Percentiles rank a stretch among this genome's conserved stretches.
phyloP scores from a whole-genome alignment of 2,329 filamentous ascomycete genomes.

The Graphilbum fragrans region DNA sequence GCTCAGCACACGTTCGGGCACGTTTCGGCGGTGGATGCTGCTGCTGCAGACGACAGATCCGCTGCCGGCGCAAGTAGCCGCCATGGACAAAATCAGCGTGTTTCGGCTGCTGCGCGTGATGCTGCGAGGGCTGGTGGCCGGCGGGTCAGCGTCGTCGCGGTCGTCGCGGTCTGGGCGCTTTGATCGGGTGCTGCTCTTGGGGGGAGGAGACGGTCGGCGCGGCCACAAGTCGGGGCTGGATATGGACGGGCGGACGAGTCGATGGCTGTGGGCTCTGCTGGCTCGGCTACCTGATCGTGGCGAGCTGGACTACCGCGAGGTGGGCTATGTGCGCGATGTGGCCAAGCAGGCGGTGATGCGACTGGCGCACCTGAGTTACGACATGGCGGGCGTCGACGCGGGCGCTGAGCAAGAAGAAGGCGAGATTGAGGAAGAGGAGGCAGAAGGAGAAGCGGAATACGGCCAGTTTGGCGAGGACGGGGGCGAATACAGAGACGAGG shows the following conservation, averaged over 20 bases:
- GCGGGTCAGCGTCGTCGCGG: slow-evolving; percentile 6
- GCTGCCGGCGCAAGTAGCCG: slow-evolving; percentile 43
- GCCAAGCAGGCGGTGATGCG: slow-evolving; percentile 62
- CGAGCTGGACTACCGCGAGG: slow-evolving; percentile 61
- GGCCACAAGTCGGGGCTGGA: slow-evolving; percentile 24
- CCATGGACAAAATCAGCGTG: slow-evolving; percentile 55
- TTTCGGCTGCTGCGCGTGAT: slow-evolving; percentile 56
- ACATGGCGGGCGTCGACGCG: slow-evolving; percentile 32
- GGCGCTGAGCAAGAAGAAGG: slow-evolving; percentile 28
- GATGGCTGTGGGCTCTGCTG: slow-evolving; percentile 78
- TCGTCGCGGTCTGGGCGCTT: slow-evolving; percentile 9
- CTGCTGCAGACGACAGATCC: slow-evolving; percentile 42
- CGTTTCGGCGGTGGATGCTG: slow-evolving; percentile 37
- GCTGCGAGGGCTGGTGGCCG: slow-evolving; percentile 51
- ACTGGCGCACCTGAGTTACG: slow-evolving; percentile 40
- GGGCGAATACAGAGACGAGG: slow-evolving; percentile 20
- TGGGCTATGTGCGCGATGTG: slow-evolving; percentile 65
- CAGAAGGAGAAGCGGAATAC: slow-evolving; percentile 27
- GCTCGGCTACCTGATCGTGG: slow-evolving; percentile 64
- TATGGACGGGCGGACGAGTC: slow-evolving; percentile 54
- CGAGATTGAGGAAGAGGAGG: slow-evolving; percentile 34
- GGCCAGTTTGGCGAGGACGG: slow-evolving; percentile 18
- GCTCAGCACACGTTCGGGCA: slow-evolving; percentile 37
- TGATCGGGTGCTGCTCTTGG: slow-evolving; percentile 1
- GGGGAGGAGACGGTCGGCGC: not conserved